A percentile compares a stretch with the other conserved stretches of the same genome.
These are phyloP conservation scores for Trichoderma oligosporum DNA, from an alignment of 2,329 filamentous ascomycete species.

Conservation along the genomic window DNA sequence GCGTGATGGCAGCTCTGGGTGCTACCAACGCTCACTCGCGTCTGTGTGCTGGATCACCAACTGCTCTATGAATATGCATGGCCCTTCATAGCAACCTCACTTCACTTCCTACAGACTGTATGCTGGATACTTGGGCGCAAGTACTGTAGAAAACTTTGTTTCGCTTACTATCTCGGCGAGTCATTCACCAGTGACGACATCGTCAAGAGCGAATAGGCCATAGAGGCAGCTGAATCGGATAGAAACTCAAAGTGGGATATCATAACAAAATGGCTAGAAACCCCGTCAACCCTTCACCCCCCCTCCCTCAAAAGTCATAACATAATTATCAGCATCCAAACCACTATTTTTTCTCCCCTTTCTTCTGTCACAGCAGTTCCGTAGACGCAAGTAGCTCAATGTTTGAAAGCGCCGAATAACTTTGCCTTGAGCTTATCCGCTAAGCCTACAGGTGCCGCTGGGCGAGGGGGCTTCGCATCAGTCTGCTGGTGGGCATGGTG, in stretches of 20 bases:
- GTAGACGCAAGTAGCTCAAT: constrained; percentile 27
- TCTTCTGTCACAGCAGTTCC: not conserved
- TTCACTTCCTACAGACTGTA: not conserved
- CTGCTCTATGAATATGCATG: not conserved
- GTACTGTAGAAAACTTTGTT: not conserved
- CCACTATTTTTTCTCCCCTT: not conserved
- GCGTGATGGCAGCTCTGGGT: constrained; percentile 3
- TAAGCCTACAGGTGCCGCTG: constrained; percentile 39
- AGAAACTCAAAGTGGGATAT: constrained; percentile 13
- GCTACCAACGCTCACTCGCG: not conserved
- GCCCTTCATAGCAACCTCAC: not conserved
- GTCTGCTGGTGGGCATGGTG: constrained; percentile 35
- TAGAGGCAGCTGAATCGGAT: not conserved
- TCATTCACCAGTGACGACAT: not conserved
- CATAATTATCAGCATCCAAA: not conserved
- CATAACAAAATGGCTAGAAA: constrained; percentile 1
- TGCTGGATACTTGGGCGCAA: not conserved
- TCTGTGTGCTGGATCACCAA: not conserved
- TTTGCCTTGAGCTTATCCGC: constrained; percentile 58
- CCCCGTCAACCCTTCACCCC: not conserved
- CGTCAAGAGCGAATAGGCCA: not conserved
- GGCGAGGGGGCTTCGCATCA: constrained; percentile 23
- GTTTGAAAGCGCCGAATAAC: constrained; percentile 49
- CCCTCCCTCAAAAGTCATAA: too few species aligned
- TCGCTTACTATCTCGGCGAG: not conserved